phyloP scores from a whole-genome alignment of 163 green algal genomes.

The Trebouxia gelatinosa region DNA sequence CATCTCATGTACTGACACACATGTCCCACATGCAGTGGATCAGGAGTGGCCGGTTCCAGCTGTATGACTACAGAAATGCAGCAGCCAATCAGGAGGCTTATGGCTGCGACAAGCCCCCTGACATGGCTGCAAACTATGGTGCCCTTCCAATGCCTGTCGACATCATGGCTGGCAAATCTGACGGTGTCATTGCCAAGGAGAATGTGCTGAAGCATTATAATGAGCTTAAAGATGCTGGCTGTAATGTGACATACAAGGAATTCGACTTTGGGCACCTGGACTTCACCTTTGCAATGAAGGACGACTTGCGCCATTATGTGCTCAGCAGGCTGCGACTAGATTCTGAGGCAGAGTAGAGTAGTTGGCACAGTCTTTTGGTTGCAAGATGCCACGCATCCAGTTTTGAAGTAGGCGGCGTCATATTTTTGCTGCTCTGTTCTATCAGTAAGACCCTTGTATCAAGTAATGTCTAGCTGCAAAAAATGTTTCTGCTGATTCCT shows the following conservation, averaged over 20 bases:
- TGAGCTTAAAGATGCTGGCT: conserved; percentile 59
- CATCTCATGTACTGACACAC: too few relatives aligned
- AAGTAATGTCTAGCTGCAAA: too few relatives aligned
- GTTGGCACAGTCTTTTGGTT: too few relatives aligned
- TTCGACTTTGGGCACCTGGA: conserved; percentile 96
- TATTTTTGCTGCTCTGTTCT: too few relatives aligned
- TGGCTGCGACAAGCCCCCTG: conserved; percentile 57
- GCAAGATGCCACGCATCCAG: conserved; percentile 17
- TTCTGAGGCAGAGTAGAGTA: too few relatives aligned
- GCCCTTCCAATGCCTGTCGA: conserved; percentile 81
- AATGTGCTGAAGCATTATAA: conserved; percentile 67
- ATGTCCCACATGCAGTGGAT: conserved; percentile 79
- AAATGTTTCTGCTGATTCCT: too few relatives aligned
- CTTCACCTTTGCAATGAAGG: conserved; percentile 87
- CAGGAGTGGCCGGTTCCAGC: conserved; percentile 58
- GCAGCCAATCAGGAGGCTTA: conserved; percentile 70
- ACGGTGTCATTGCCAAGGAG: conserved; percentile 35
- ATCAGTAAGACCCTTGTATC: too few relatives aligned
- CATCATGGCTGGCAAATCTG: conserved; percentile 57
- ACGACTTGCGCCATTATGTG: conserved; percentile 89
- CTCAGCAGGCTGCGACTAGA: conserved; percentile 54
- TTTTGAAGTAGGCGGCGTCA: conserved; percentile 11
- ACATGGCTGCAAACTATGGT: conserved; percentile 78
- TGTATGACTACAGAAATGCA: conserved; percentile 85
- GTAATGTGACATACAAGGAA: conserved; percentile 74